A percentile compares a stretch with the other conserved stretches of the same genome.
Evolutionary conservation across 768 basidiomycete species (phyloP).

Genomic region (Rhodotorula sphaerocarpa): DNA sequence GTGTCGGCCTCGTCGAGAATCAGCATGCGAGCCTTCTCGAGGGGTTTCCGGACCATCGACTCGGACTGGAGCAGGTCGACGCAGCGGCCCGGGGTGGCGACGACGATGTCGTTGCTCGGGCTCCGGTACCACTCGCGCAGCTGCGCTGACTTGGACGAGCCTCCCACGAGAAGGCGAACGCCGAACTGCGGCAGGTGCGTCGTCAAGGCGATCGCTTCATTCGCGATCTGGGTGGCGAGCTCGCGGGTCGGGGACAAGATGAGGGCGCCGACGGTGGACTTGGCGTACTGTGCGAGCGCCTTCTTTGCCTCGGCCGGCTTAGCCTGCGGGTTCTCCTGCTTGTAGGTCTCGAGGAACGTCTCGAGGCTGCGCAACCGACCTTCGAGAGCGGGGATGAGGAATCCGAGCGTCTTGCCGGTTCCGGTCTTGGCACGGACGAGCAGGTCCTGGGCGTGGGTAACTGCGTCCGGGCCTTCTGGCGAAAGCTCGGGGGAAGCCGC

Average conservation of each 20-base stretch:
- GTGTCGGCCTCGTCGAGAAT: constrained; percentile 59
- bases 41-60: constrained; percentile 51
- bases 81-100: constrained; percentile 47
- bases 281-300: constrained; percentile 64
- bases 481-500: constrained; percentile 51
- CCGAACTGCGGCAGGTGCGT: constrained; percentile 34
- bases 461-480: constrained; percentile 28
- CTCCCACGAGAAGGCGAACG: constrained; percentile 44
- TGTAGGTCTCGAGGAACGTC: constrained; percentile 25
- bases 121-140: constrained; percentile 58
- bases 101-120: constrained; percentile 51
- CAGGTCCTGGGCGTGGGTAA: constrained; percentile 57
- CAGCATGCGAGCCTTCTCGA: constrained; percentile 60
- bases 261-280: constrained; percentile 48
- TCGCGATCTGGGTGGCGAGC: constrained; percentile 45
- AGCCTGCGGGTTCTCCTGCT: constrained; percentile 37
- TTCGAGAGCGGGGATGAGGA: constrained; percentile 71
- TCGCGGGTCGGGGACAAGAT: constrained; percentile 47
- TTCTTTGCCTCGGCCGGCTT: constrained; percentile 47
- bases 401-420: constrained; percentile 91
- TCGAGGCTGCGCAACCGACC: constrained; percentile 42
- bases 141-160: constrained; percentile 59
- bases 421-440: constrained; percentile 95
- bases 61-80: constrained; percentile 46
- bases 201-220: constrained; percentile 55